Evolutionary conservation across 2,329 filamentous ascomycete species (phyloP), one percentile per base, ranked within the genome.

Genomic region (Neopestalotiopsis sp.): DNA sequence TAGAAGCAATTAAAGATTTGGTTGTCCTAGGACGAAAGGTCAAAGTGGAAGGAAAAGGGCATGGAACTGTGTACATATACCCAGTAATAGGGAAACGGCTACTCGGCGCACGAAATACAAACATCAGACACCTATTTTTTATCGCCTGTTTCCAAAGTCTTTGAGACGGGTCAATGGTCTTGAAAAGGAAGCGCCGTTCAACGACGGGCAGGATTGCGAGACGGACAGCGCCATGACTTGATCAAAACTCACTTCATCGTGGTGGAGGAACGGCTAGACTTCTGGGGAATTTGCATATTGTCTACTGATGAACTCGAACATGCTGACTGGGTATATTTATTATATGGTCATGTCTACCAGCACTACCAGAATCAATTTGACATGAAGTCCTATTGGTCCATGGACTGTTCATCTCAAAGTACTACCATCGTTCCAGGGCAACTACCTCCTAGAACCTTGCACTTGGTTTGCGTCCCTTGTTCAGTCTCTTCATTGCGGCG

Each of bases 1-100:
- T 77, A 90, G 95, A 82, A 97, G 93, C 87, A 98, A 97, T 84
- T 97, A 66, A 42, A 53, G 28, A 28, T 12, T n/a, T 17, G 6
- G 5, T 28, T 28, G 24, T 28, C 24, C 24, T 4, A 38, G 10
- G 34, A 38, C 34, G 6, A 38, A 38, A 17, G 14, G 38, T 24
- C 10, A 49, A 28, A 32, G 20, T 34, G 20, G 45, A 20, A 14
- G 20, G 7, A 34, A 28, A 32, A 45, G 30, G n/a, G 30, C 59
- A 40, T 38, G 45, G 4, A 30, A 32, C 28, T 67, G 64, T 67
- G 58, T 58, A 67, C 58, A 67, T 63, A 59, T 61, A 45, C 56
- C 65, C 64, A 56, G 30, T 34, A 20, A n/a, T 38, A 10, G 34
- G 24, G 24, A 17, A 10, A 53, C 14, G 45, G 45, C 45, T 10